phyloP scores from a whole-genome alignment of 2,329 filamentous ascomycete species.

The Aureobasidium musti region DNA sequence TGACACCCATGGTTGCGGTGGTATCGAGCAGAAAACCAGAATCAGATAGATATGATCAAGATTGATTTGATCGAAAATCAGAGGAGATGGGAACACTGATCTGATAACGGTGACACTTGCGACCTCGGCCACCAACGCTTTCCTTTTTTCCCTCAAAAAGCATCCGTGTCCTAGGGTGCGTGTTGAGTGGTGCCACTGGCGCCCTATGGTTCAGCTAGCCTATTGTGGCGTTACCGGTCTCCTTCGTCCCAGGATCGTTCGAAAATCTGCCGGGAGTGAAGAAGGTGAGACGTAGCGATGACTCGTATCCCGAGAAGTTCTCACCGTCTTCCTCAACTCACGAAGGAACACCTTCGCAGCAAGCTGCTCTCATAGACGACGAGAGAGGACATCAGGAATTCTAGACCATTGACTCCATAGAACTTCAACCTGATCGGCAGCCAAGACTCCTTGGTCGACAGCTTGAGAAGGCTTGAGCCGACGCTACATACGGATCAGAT shows the following conservation, averaged over 20 bases:
- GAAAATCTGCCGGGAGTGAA: not conserved
- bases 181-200: slow-evolving; percentile 17
- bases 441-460: slow-evolving; percentile 10
- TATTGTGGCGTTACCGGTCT: slow-evolving; percentile 16
- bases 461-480: slow-evolving; percentile 20
- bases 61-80: slow-evolving; percentile 29
- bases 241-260: slow-evolving; percentile 1
- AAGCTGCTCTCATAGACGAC: not conserved
- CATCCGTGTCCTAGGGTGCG: not conserved
- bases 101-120: slow-evolving; percentile 31
- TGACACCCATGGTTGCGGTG: slow-evolving; percentile 55
- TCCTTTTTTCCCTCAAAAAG: not conserved
- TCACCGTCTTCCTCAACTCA: not conserved
- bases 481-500: slow-evolving; percentile 22
- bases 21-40: not conserved
- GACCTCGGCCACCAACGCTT: slow-evolving; percentile 26
- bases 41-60: slow-evolving; percentile 26
- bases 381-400: not conserved
- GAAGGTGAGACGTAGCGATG: not conserved
- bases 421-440: not conserved
- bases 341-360: not conserved
- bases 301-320: not conserved
- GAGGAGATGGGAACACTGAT: slow-evolving; percentile 31
- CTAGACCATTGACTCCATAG: not conserved
- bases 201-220: not conserved